A percentile compares a stretch with the other conserved stretches of the same genome.
phyloP scores from a whole-genome alignment of 2,329 filamentous ascomycete genomes.

The Emericellopsis cladophorae region DNA sequence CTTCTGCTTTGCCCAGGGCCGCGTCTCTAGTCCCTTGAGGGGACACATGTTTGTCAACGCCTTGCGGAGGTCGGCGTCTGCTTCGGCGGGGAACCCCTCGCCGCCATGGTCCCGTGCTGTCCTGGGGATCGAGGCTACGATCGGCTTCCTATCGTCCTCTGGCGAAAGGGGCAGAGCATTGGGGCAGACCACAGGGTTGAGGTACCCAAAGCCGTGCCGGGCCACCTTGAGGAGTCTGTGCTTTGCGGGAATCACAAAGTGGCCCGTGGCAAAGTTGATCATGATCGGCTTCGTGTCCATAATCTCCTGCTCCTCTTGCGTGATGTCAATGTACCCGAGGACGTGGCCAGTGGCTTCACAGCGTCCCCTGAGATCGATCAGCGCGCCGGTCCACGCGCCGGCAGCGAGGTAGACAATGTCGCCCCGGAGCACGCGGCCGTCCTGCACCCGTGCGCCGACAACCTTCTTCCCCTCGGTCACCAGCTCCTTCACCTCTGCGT shows the following conservation, averaged over 20 bases:
- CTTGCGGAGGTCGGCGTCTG: constrained; percentile 44
- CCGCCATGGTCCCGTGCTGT: constrained; percentile 24
- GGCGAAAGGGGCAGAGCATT: constrained; percentile 18
- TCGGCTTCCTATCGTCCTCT: constrained; percentile 11
- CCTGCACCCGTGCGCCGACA: constrained; percentile 37
- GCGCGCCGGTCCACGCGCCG: constrained; percentile 72
- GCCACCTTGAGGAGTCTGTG: constrained; percentile 54
- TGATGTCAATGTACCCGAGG: constrained; percentile 66
- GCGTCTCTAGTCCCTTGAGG: constrained; percentile 35
- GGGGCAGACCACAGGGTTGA: constrained; percentile 31
- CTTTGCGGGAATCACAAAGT: constrained; percentile 63
- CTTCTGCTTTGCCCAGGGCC: constrained; percentile 48
- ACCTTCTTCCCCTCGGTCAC: constrained; percentile 23
- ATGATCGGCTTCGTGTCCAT: constrained; percentile 58
- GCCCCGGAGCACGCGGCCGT: constrained; percentile 31
- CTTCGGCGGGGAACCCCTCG: constrained; percentile 44
- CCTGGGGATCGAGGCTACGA: constrained; percentile 21
- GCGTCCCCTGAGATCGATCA: constrained; percentile 67
- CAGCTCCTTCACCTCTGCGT: constrained; percentile 32
- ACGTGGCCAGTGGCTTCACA: constrained; percentile 73
- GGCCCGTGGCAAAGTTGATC: constrained; percentile 56
- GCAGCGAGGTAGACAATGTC: constrained; percentile 71
- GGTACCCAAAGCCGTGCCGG: constrained; percentile 57
- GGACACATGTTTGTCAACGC: constrained; percentile 51
- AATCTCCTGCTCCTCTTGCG: constrained; percentile 52